Conservation (phyloP, 176 grass and related monocot species). For the Ananas comosus region DNA sequence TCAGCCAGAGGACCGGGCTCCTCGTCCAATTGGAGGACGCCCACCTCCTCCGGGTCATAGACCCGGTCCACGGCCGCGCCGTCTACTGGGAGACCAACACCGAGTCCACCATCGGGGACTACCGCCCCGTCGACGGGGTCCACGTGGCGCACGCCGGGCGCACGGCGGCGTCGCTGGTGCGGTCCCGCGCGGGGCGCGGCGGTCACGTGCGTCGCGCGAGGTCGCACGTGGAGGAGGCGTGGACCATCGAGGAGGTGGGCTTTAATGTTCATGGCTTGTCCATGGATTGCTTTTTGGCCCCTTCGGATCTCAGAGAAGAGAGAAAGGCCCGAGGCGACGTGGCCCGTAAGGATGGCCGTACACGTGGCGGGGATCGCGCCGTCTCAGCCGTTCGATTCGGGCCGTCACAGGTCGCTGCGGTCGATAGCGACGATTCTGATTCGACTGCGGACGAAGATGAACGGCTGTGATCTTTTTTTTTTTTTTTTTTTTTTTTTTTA, state of each 20-base stretch:
- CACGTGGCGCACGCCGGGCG: slow-evolving; percentile 21
- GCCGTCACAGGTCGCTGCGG: too few species aligned
- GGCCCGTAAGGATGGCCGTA: too few species aligned
- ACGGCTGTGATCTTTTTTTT: too few species aligned
- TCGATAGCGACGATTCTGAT: too few species aligned
- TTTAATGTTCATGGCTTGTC: slow-evolving; percentile 19
- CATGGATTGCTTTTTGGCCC: slow-evolving; percentile 19
- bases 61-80: background rate
- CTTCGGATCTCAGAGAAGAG: background rate
- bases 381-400: too few species aligned
- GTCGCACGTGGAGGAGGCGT: slow-evolving; percentile 26
- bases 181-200: background rate
- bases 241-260: slow-evolving; percentile 23
- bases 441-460: too few species aligned
- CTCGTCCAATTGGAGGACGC: slow-evolving; percentile 24
- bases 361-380: too few species aligned
- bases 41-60: slow-evolving; percentile 13
- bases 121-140: slow-evolving; percentile 17
- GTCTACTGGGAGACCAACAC: slow-evolving; percentile 26
- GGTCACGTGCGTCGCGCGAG: background rate
- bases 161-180: slow-evolving; percentile 12
- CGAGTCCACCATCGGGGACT: slow-evolving; percentile 16
- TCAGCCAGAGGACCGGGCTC: slow-evolving; percentile 20
- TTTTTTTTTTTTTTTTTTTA: too few species aligned
- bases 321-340: too few species aligned